Percentiles rank a stretch among this genome's conserved stretches.
These are phyloP conservation scores for Cladosporium sp. DNA, from an alignment of 2,329 filamentous ascomycete genomes.

Conservation along the genomic window DNA sequence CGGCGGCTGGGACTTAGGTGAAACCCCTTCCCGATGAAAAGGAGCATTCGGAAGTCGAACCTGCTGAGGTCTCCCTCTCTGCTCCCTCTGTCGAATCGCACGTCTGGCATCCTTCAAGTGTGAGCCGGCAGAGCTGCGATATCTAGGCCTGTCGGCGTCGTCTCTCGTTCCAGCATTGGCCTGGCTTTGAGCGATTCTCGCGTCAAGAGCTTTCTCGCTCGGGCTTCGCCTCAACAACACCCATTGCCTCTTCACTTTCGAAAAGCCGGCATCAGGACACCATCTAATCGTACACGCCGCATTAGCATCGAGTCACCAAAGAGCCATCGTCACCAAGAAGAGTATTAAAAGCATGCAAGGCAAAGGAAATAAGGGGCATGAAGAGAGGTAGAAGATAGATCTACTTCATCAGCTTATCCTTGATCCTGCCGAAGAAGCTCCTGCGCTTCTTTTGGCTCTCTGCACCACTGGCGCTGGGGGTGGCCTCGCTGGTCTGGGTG, in stretches of 20 bases:
- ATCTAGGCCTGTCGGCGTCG: background rate
- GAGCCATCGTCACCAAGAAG: background rate
- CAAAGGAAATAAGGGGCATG: conserved; percentile 2
- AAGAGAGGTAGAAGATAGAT: conserved; percentile 3
- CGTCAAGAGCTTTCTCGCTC: background rate
- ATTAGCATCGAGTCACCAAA: conserved; percentile 2
- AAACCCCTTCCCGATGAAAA: background rate
- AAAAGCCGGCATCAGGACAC: background rate
- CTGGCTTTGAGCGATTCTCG: background rate
- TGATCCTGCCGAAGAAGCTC: conserved; percentile 50
- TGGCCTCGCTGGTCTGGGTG: conserved; percentile 31
- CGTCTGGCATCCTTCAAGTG: background rate
- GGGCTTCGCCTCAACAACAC: background rate
- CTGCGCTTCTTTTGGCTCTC: conserved; percentile 49
- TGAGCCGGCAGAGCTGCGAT: background rate
- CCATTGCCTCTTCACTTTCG: background rate
- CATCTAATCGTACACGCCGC: conserved; percentile 12
- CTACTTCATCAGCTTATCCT: conserved; percentile 45
- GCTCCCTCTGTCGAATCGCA: background rate
- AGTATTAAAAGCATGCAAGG: background rate
- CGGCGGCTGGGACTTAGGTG: background rate
- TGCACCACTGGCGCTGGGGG: conserved; percentile 27
- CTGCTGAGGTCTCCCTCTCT: background rate
- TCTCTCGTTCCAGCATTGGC: background rate
- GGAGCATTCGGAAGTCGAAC: background rate